Base-by-base conservation (phyloP, 768 basidiomycete species). In the Cubamyces sp. region DNA sequence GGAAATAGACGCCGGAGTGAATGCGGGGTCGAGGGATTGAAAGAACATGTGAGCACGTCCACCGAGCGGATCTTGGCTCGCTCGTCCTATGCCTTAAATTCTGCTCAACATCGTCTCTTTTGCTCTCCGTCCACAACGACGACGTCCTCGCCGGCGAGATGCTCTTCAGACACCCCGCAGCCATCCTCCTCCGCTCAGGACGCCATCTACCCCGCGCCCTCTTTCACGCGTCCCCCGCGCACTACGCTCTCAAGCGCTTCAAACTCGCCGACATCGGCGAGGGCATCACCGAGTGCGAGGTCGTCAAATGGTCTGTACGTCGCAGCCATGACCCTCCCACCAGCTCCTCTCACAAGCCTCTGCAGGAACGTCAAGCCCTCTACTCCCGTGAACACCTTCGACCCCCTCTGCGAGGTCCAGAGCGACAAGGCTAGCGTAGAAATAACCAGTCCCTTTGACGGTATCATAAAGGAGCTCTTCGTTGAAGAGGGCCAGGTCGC, bases 341-440 rank as follows among this genome's bases (percentile, higher is more conserved):
- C 23, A 23, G 39, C 47, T 51, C 39, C 55, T 37, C 34, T 65
- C 54, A 55, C 19, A 34, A 7, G 40, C 41, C 26, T 37, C 26
- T 41, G 18, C 55, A 94, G 92, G 92, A 85, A 75, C 55, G 82
- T 92, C 51, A 79, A 84, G 66, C 82, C 84, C 1, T 69, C 73
- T 14, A 74, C 79, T 16, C 67, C 70, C 0, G 75, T 95, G 0
- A 78, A 83, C 57, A 79, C 83, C 14, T 95, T 95, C 68, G 90
- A 91, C 50, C 74, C 81, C 18, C 77, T 94, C 5, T 92, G 91
- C 69, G 92, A 94, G 64, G 92, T 94, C 3, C 92, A 94, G 76
- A 90, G 87, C 64, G 92, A 94, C 82, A 94, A 94, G 73, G 92
- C 92, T 1, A 90, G 86, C 73, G 92, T 95, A 25, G 93, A 95